A percentile compares a stretch with the other conserved stretches of the same genome.
These are phyloP conservation scores for Cryoendolithus antarcticus DNA, from an alignment of 2,329 filamentous ascomycete genomes.

Conservation along the genomic window DNA sequence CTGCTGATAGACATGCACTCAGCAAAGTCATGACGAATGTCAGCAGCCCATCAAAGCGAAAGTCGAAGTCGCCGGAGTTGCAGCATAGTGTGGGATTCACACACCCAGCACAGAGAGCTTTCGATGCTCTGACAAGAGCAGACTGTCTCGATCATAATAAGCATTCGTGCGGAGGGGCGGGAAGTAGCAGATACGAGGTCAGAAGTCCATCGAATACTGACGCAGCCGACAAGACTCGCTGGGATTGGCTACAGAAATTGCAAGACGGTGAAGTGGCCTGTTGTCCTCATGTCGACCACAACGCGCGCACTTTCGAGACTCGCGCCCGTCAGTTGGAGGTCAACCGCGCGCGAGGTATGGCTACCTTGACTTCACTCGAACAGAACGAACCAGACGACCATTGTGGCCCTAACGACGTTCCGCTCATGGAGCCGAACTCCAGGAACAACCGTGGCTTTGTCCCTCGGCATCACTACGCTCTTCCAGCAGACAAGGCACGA, in stretches of 20 bases:
- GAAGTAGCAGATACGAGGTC: too few relatives aligned
- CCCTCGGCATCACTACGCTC: slow-evolving; percentile 15
- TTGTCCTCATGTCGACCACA: slow-evolving; percentile 4
- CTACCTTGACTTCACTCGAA: slow-evolving; percentile 6
- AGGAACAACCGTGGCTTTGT: slow-evolving; percentile 9
- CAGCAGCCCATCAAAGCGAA: too few relatives aligned
- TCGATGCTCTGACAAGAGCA: too few relatives aligned
- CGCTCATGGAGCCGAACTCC: slow-evolving; percentile 2
- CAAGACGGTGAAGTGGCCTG: slow-evolving; percentile 3
- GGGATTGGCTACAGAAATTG: slow-evolving; percentile 4
- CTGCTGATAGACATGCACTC: too few relatives aligned
- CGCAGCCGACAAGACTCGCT: slow-evolving; percentile 2
- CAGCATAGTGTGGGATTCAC: too few relatives aligned
- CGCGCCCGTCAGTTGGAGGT: slow-evolving; percentile 3
- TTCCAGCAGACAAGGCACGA: slow-evolving; percentile 15
- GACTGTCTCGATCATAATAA: too few relatives aligned
- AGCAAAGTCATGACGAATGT: too few relatives aligned
- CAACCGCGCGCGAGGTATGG: slow-evolving; percentile 4
- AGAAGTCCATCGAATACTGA: too few relatives aligned
- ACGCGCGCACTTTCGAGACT: slow-evolving; percentile 1
- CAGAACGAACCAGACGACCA: slow-evolving; percentile 4
- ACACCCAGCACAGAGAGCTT: too few relatives aligned
- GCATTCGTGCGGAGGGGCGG: too few relatives aligned
- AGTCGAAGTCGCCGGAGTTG: too few relatives aligned
- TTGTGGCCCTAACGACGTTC: slow-evolving; percentile 5